These are phyloP conservation scores for Blastocystis sp. DNA, from an alignment of 352 stramenopile genomes.

Conservation along the genomic window DNA sequence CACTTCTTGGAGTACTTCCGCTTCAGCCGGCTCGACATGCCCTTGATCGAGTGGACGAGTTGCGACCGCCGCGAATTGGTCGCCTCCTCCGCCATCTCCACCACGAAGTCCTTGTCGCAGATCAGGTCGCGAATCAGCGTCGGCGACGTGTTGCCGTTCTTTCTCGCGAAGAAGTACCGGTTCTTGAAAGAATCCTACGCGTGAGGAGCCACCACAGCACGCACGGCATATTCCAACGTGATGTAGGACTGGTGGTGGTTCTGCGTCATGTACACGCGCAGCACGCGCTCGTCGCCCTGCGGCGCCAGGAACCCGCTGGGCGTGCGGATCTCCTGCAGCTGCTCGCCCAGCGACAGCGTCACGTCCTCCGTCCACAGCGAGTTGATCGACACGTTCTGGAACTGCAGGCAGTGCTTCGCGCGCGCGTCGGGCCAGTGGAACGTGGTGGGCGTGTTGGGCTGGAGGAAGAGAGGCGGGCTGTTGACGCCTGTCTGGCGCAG, in stretches of 20 bases:
- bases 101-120: not conserved
- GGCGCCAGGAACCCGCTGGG: not conserved
- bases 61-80: not conserved
- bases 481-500: not conserved
- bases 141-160: not conserved
- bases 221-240: slow-evolving; percentile 37
- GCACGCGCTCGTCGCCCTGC: slow-evolving; percentile 1
- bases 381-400: slow-evolving; percentile 22
- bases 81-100: not conserved
- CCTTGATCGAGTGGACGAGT: not conserved
- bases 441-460: not conserved
- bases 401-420: not conserved
- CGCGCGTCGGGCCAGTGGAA: slow-evolving; percentile 40
- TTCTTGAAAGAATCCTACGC: slow-evolving; percentile 38
- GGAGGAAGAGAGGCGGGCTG: not conserved
- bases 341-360: slow-evolving; percentile 19
- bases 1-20: not conserved
- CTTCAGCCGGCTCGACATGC: not conserved
- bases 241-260: slow-evolving; percentile 26
- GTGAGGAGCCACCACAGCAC: not conserved
- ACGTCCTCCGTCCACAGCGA: slow-evolving; percentile 39
- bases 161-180: not conserved
- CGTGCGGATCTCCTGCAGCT: not conserved
- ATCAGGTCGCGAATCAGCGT: not conserved
- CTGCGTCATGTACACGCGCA: slow-evolving; percentile 18